These are phyloP conservation scores for Penicillium sp. DNA, from an alignment of 2,329 filamentous ascomycete species.

Conservation along the genomic window DNA sequence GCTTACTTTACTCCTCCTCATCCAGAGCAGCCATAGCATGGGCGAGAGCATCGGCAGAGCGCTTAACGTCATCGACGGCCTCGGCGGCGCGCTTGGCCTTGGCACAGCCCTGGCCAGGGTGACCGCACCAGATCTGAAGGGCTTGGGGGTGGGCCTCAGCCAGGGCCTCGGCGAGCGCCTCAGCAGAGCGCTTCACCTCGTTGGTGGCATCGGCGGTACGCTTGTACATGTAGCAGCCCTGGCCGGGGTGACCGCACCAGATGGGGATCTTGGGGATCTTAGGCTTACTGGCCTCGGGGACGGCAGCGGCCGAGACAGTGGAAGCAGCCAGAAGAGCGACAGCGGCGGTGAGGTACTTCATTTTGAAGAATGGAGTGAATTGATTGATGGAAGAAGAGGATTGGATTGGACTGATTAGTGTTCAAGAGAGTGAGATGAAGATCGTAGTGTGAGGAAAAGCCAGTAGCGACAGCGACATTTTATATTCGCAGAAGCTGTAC, in stretches of 20 bases:
- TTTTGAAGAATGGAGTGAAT: slow-evolving; percentile 28
- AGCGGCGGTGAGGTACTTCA: slow-evolving; percentile 47
- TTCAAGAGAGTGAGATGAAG: slow-evolving; percentile 10
- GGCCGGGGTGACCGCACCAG: slow-evolving; percentile 29
- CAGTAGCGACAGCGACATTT: background rate
- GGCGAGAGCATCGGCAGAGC: slow-evolving; percentile 30
- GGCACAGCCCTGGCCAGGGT: slow-evolving; percentile 43
- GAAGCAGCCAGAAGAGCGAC: slow-evolving; percentile 41
- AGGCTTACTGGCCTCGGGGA: background rate
- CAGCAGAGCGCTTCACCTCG: slow-evolving; percentile 31
- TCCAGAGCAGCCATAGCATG: slow-evolving; percentile 31
- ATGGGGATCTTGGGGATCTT: slow-evolving; percentile 14
- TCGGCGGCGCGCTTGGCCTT: slow-evolving; percentile 62
- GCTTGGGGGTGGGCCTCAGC: slow-evolving; percentile 22
- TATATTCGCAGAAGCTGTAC: slow-evolving; percentile 1
- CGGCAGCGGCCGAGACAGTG: slow-evolving; percentile 28
- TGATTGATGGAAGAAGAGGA: slow-evolving; percentile 9
- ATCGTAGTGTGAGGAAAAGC: slow-evolving; percentile 1
- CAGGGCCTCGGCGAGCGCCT: slow-evolving; percentile 31
- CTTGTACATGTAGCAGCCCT: slow-evolving; percentile 29
- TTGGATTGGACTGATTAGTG: slow-evolving; percentile 6
- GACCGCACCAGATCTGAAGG: slow-evolving; percentile 31
- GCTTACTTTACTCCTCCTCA: slow-evolving; percentile 26
- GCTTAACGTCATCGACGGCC: slow-evolving; percentile 53
- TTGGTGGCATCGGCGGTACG: slow-evolving; percentile 22